These are phyloP conservation scores for Fusarium palustre DNA, from an alignment of 2,329 filamentous ascomycete genomes.

Conservation along the genomic window DNA sequence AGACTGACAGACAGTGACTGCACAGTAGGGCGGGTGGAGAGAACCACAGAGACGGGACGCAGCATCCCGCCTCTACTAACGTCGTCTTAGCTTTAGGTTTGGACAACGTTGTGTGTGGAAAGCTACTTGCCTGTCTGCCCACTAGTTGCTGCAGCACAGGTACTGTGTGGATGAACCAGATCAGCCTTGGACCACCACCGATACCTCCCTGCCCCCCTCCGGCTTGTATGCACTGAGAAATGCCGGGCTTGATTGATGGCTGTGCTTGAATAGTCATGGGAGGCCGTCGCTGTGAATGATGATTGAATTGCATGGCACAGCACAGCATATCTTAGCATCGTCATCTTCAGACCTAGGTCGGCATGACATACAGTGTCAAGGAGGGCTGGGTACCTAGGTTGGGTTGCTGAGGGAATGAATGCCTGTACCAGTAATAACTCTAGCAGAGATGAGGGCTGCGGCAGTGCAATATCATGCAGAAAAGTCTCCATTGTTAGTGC, in stretches of 20 bases:
- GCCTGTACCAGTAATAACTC: slow-evolving; percentile 7
- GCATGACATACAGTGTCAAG: slow-evolving; percentile 17
- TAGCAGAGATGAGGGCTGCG: slow-evolving; percentile 21
- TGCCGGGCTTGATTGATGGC: slow-evolving; percentile 17
- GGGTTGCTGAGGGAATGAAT: slow-evolving; percentile 18
- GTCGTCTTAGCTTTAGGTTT: slow-evolving; percentile 8
- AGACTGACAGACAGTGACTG: slow-evolving; percentile 5
- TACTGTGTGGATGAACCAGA: slow-evolving; percentile 27
- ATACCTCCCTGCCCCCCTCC: not conserved
- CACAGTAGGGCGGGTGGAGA: slow-evolving; percentile 23
- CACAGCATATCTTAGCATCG: slow-evolving; percentile 6
- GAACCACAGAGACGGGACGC: slow-evolving; percentile 33
- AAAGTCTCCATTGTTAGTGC: slow-evolving; percentile 23
- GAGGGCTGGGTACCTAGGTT: slow-evolving; percentile 3
- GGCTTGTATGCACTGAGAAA: slow-evolving; percentile 9
- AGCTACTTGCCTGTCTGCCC: slow-evolving; percentile 11
- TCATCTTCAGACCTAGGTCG: slow-evolving; percentile 5
- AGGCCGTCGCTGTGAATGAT: slow-evolving; percentile 2
- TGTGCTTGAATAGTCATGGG: slow-evolving; percentile 1
- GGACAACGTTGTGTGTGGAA: not conserved
- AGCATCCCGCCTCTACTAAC: slow-evolving; percentile 30
- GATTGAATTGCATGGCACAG: not conserved
- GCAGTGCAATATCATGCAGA: slow-evolving; percentile 27
- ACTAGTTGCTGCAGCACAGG: slow-evolving; percentile 10
- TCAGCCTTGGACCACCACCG: slow-evolving; percentile 37